A percentile compares a stretch with the other conserved stretches of the same genome.
Conservation (phyloP, 139 green algal species). For the Closterium sp. region DNA sequence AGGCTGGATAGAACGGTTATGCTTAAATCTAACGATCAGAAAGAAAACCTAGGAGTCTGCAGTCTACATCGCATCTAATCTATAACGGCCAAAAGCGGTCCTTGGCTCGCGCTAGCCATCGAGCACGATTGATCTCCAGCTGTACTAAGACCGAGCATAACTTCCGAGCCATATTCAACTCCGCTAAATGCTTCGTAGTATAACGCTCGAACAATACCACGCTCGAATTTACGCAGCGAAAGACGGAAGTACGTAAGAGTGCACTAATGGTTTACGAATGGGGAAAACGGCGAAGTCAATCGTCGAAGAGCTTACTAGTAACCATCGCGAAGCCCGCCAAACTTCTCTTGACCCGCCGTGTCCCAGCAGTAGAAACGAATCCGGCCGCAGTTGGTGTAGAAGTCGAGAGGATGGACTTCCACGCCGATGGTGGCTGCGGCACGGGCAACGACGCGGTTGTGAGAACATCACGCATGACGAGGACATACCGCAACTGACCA, state of each 20-base stretch:
- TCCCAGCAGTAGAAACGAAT: constrained; percentile 99
- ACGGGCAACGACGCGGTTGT: not conserved
- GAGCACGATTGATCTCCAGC: no score
- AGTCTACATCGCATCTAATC: no score
- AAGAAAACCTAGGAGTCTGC: no score
- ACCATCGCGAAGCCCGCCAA: constrained; percentile 96
- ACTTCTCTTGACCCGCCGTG: constrained; percentile 90
- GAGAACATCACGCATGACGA: no score
- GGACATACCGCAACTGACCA: no score
- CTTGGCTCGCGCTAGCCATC: no score
- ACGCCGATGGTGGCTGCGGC: constrained; percentile 90
- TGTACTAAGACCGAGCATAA: no score
- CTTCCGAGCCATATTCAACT: no score
- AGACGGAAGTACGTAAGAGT: not conserved
- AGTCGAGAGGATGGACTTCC: constrained; percentile 98
- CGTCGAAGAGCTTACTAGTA: constrained; percentile 65
- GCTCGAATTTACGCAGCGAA: not conserved
- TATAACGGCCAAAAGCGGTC: no score
- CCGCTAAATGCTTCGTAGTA: no score
- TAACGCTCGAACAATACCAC: not conserved
- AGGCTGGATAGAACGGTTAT: no score
- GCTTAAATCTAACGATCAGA: no score
- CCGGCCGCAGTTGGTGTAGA: constrained; percentile 95
- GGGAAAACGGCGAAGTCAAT: not conserved
- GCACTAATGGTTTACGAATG: not conserved